Evolutionary conservation across 345 rosid genomes (phyloP), one percentile per base, ranked within the genome.

Genomic region (Iberis pinnata): DNA sequence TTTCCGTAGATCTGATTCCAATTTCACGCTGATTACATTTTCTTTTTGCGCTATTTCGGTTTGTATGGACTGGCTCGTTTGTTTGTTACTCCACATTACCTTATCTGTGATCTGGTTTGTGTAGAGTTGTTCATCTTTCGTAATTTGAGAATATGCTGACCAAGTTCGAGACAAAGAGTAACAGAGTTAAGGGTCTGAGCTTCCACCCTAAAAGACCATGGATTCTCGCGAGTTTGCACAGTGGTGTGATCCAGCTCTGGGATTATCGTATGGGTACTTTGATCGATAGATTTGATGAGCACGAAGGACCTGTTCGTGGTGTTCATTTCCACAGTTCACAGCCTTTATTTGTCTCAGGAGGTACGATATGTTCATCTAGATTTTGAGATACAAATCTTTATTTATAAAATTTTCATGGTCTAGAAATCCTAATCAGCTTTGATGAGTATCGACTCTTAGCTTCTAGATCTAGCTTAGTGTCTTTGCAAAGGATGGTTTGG

Each of bases 171-270:
- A 92, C 99, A 6, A 92, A 88, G 89, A 92, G 99, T 65, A 85
- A 85, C 65, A 74, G 94, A 73, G 99, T 92, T 70, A 92, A 88
- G 73, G 99, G 97, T 12, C 81, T 92, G 57, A 92, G 87, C 70
- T 92, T 92, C 65, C 99, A 92, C 69, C 78, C 83, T 45, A 85
- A 92, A 75, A 55, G 99, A 64, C 98, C 97, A 44, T 92, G 99
- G 99, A 88, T 92, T 72, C 84, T 92, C 27, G 94, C 99, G 6
- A 88, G 94, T 75, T 94, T 92, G 41, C 99, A 88, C 76, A 92
- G 95, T 42, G 99, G 99, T 19, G 97, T 88, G 72, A 88, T 92
- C 80, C 97, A 92, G 82, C 83, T 88, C 46, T 92, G 97, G 99
- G 99, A 92, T 70, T 92, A 92, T 51, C 88, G 99, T 5, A 88